Evolutionary conservation across 805 yeast species (phyloP).

Genomic region (Cyberlindnera bimundalis): DNA sequence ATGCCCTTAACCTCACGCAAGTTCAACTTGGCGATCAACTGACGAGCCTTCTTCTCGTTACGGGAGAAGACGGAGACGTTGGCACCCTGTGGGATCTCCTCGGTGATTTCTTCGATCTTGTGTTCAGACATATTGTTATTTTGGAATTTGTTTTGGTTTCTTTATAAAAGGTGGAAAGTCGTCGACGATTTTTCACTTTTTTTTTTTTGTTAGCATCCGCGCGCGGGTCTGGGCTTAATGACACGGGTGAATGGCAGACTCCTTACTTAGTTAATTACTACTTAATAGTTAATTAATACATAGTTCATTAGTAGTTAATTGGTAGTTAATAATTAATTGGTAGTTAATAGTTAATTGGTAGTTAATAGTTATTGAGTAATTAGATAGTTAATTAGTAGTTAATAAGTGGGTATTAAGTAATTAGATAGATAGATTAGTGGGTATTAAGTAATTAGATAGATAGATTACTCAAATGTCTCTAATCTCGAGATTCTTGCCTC

Average conservation of each 20-base stretch:
- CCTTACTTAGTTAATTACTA: too few relatives aligned
- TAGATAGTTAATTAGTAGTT: too few relatives aligned
- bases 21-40: conserved; percentile 79
- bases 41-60: conserved; percentile 96
- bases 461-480: conserved; percentile 9
- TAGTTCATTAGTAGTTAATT: too few relatives aligned
- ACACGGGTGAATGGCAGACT: conserved; percentile 6
- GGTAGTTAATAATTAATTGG: too few relatives aligned
- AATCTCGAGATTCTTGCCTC: conserved; percentile 38
- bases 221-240: not conserved
- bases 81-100: conserved; percentile 69
- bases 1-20: conserved; percentile 90
- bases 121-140: conserved; percentile 8
- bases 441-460: too few relatives aligned
- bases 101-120: conserved; percentile 23
- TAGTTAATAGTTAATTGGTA: too few relatives aligned
- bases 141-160: not conserved
- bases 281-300: too few relatives aligned
- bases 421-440: too few relatives aligned
- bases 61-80: conserved; percentile 77
- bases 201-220: too few relatives aligned
- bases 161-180: not conserved
- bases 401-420: too few relatives aligned
- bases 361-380: too few relatives aligned
- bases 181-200: conserved; percentile 17